Conservation (phyloP, 495 filamentous ascomycete species). For the Xylaria acuta region DNA sequence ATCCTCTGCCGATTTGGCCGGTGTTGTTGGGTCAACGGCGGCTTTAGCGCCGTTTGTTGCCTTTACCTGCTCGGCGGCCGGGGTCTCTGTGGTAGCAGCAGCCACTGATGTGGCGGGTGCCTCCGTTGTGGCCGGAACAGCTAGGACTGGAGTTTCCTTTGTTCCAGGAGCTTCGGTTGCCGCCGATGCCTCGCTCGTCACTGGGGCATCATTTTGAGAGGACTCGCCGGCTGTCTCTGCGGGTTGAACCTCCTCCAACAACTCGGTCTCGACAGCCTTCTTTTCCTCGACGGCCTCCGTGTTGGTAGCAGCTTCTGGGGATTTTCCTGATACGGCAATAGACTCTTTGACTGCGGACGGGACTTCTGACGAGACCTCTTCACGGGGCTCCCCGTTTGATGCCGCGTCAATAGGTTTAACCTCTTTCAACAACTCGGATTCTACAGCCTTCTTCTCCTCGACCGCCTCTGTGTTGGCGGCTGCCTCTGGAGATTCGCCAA, state of each 20-base stretch:
- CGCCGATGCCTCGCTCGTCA: conserved; percentile 34
- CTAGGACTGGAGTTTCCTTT: conserved; percentile 30
- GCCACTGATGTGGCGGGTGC: conserved; percentile 26
- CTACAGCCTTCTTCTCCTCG: conserved; percentile 77
- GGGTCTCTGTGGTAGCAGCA: conserved; percentile 29
- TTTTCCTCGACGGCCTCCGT: conserved; percentile 76
- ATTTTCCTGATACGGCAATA: conserved; percentile 64
- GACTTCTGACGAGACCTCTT: conserved; percentile 59
- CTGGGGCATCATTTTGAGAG: conserved; percentile 16
- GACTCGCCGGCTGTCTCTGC: conserved; percentile 27
- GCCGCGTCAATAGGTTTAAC: conserved; percentile 41
- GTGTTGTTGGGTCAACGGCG: conserved; percentile 31
- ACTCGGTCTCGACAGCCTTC: conserved; percentile 73
- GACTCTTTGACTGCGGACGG: conserved; percentile 78
- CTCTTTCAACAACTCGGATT: conserved; percentile 67
- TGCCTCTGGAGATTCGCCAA: conserved; percentile 72
- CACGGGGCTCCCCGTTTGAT: conserved; percentile 38
- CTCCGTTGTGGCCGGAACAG: conserved; percentile 21
- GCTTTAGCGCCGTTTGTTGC: conserved; percentile 31
- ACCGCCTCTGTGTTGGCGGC: conserved; percentile 70
- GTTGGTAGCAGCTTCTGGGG: conserved; percentile 75
- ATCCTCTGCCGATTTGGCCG: conserved; percentile 33
- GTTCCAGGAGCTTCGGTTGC: conserved; percentile 28
- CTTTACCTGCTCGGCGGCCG: conserved; percentile 24
- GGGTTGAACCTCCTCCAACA: conserved; percentile 57